Conservation (phyloP, 148 eudicot species). For the Vaccinium myrtillus region DNA sequence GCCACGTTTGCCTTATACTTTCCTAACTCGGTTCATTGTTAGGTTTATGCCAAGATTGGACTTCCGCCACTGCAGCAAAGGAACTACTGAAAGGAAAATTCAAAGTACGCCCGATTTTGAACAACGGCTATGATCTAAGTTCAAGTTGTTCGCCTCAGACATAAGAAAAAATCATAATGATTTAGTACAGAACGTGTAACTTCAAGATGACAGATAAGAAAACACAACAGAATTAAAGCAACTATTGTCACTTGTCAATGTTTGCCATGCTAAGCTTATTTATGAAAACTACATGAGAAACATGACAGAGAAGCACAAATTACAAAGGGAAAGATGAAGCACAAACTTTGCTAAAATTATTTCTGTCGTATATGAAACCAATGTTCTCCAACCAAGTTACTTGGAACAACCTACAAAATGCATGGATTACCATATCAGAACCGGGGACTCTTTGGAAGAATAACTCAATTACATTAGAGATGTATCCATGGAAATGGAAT, state of each 20-base stretch:
- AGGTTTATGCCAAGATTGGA: background rate
- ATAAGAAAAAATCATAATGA: background rate
- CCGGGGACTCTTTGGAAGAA: background rate
- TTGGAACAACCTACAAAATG: slow-evolving; percentile 91
- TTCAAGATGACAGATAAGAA: background rate
- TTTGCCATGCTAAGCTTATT: background rate
- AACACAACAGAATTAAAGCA: background rate
- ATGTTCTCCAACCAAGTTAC: slow-evolving; percentile 78
- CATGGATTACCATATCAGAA: slow-evolving; percentile 41
- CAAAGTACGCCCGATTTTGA: background rate
- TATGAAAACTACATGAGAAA: background rate
- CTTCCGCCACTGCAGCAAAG: background rate
- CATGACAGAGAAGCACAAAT: background rate
- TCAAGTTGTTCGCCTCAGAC: background rate
- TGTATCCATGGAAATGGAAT: background rate
- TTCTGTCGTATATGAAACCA: slow-evolving; percentile 87
- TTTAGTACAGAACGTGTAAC: background rate
- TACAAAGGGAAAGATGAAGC: slow-evolving; percentile 27
- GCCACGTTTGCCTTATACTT: background rate
- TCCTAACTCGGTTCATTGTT: background rate
- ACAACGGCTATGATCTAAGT: background rate
- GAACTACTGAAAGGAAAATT: background rate
- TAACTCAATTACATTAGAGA: background rate
- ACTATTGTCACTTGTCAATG: background rate
- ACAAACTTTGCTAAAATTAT: slow-evolving; percentile 76